Percentiles rank a stretch among this genome's conserved stretches.
These are phyloP conservation scores for Cryphonectria nitschkei DNA, from an alignment of 2,329 filamentous ascomycete genomes.

Conservation along the genomic window DNA sequence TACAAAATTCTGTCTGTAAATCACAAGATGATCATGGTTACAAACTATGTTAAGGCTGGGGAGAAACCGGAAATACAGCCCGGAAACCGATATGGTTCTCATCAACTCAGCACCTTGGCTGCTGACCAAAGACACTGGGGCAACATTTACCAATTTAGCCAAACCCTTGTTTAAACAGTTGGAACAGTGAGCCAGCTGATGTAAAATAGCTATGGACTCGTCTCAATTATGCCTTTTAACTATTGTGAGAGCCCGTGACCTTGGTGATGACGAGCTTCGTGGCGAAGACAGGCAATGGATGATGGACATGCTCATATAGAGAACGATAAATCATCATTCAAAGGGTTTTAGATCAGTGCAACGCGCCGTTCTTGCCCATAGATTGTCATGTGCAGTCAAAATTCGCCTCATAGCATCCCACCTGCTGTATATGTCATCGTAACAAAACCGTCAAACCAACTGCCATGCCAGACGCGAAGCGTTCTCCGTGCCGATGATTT, in stretches of 20 bases:
- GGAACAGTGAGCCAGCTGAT: neutral
- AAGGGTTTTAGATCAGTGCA: neutral
- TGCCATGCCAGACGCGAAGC: neutral
- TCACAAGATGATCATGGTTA: neutral
- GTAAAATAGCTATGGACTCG: neutral
- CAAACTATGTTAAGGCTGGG: neutral
- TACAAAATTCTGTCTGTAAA: neutral
- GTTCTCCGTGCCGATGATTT: neutral
- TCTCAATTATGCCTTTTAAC: neutral
- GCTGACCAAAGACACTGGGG: neutral
- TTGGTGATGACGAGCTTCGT: neutral
- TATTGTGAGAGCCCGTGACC: neutral
- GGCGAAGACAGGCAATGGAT: neutral
- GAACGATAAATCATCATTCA: neutral
- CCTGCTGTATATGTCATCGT: neutral
- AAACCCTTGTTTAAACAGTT: neutral
- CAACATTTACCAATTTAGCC: neutral
- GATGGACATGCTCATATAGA: neutral
- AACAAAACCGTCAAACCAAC: neutral
- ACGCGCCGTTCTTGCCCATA: neutral
- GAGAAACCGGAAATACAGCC: neutral
- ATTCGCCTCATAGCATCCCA: neutral
- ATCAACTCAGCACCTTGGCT: neutral
- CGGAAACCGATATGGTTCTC: neutral
- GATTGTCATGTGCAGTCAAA: neutral